Evolutionary conservation across 306 rosid species (phyloP), one percentile per base, ranked within the genome.

Genomic region (Acacia acuminata): DNA sequence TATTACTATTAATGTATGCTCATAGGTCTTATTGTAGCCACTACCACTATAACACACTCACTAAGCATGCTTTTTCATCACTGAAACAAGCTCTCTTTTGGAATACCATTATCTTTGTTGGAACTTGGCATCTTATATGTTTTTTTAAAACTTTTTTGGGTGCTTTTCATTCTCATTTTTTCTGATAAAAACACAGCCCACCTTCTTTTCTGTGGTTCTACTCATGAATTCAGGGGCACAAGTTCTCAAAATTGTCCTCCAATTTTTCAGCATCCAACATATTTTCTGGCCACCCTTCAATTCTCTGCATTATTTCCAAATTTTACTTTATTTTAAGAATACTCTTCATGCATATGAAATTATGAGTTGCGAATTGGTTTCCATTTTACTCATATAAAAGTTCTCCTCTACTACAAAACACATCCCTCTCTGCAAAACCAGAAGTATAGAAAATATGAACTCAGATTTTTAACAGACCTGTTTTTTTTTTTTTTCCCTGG

Each of bases 181-280:
- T 69, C 75, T 66, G 61, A 64, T 78, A 64, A 17, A 72, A 32
- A 53, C 19, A 36, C 69, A 38, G 24, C 19, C 66, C 55, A 22
- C 56, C 40, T 16, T 60, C 42, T 40, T 38, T 64, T 47, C 56
- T 36, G n/a, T 73, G 42, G 38, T 47, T 70, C 36, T 43, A n/a
- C 10, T 53, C 75, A 27, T 67, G 81, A 73, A 55, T n/a, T 55
- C 7, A 7, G 25, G 63, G 63, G 63, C 63, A 78, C 45, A 76
- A 76, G 45, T 63, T 81, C 45, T 71, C 38, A 63, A 27, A 36
- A 76, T 71, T 84, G 67, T 75, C 79, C n/a, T 80, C 78, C 69
- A 48, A 73, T n/a, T 17, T 43, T 47, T 44, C 42, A 55, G 24
- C 45, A 11, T 13, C 55, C 20, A 27, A 56, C 13, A 8, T 50